Evolutionary conservation across 1,139 yeast genomes (phyloP).

Genomic region (Yarrowia galli): DNA sequence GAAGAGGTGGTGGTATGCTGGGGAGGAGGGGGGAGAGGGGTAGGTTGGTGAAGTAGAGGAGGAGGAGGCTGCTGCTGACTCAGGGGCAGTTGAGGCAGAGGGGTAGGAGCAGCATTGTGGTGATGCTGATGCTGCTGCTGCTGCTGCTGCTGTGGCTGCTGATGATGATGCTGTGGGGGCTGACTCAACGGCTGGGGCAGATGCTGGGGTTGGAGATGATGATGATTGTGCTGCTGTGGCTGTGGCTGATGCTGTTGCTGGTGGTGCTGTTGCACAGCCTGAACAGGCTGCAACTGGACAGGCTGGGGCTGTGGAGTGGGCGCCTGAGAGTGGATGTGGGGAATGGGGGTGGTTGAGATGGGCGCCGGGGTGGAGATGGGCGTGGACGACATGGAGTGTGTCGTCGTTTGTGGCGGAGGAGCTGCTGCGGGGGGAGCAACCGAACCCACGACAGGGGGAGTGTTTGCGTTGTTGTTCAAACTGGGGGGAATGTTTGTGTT

Average conservation of each 20-base stretch:
- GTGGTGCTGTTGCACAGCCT: not conserved
- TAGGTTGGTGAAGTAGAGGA: not conserved
- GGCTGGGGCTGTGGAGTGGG: conserved; percentile 5
- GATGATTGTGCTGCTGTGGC: not conserved
- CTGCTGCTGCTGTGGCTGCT: not conserved
- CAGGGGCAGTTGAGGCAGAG: too few relatives aligned
- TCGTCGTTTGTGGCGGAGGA: too few relatives aligned
- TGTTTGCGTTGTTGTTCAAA: not conserved
- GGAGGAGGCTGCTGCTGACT: not conserved
- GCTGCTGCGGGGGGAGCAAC: too few relatives aligned
- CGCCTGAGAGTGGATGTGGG: not conserved
- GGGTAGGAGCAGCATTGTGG: too few relatives aligned
- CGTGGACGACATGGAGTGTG: not conserved
- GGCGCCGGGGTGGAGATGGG: not conserved
- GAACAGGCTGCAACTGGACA: not conserved
- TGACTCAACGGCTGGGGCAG: not conserved
- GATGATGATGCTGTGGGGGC: not conserved
- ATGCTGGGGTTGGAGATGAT: not conserved
- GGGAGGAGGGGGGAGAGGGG: not conserved
- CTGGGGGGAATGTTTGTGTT: not conserved
- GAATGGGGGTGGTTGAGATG: not conserved
- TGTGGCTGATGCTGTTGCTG: not conserved
- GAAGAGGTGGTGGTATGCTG: not conserved
- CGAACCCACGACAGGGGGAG: too few relatives aligned
- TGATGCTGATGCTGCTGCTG: too few relatives aligned